These are phyloP conservation scores for Tolypocladium amazonense DNA, from an alignment of 2,329 filamentous ascomycete species.

Conservation along the genomic window DNA sequence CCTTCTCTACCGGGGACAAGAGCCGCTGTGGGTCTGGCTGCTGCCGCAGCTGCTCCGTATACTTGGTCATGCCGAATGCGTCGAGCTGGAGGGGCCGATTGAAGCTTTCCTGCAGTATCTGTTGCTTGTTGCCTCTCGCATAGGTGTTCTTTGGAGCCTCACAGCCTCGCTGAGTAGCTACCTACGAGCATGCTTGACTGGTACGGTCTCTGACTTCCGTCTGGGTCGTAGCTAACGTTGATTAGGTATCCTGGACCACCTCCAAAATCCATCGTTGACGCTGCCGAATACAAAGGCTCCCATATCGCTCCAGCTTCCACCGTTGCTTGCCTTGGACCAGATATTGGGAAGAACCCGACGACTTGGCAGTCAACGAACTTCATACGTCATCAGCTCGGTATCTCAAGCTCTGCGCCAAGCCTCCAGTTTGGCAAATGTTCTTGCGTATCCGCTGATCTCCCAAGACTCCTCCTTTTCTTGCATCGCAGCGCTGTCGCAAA, in stretches of 20 bases:
- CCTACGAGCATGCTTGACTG: constrained; percentile 33
- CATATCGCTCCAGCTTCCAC: constrained; percentile 25
- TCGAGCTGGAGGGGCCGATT: constrained; percentile 38
- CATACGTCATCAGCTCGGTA: constrained; percentile 27
- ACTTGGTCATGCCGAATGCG: constrained; percentile 40
- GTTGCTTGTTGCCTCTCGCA: constrained; percentile 31
- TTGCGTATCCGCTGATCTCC: constrained; percentile 28
- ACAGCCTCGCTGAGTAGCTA: constrained; percentile 34
- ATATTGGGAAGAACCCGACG: constrained; percentile 17
- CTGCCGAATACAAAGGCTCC: constrained; percentile 16
- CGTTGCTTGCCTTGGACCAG: constrained; percentile 23
- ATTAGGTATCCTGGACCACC: constrained; percentile 20
- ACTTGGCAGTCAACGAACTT: constrained; percentile 16
- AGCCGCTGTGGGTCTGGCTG: constrained; percentile 57
- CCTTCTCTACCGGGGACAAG: constrained; percentile 42
- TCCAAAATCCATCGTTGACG: constrained; percentile 20
- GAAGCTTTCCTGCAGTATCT: constrained; percentile 40
- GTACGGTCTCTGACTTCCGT: constrained; percentile 22
- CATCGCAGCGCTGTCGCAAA: constrained; percentile 25
- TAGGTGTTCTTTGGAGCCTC: constrained; percentile 37
- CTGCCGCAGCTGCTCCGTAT: constrained; percentile 47
- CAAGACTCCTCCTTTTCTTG: constrained; percentile 20
- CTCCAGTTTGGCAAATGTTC: constrained; percentile 29
- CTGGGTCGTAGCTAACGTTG: constrained; percentile 6
- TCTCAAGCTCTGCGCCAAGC: constrained; percentile 37